phyloP scores from a whole-genome alignment of 2,329 filamentous ascomycete genomes.

The Zalaria obscura region DNA sequence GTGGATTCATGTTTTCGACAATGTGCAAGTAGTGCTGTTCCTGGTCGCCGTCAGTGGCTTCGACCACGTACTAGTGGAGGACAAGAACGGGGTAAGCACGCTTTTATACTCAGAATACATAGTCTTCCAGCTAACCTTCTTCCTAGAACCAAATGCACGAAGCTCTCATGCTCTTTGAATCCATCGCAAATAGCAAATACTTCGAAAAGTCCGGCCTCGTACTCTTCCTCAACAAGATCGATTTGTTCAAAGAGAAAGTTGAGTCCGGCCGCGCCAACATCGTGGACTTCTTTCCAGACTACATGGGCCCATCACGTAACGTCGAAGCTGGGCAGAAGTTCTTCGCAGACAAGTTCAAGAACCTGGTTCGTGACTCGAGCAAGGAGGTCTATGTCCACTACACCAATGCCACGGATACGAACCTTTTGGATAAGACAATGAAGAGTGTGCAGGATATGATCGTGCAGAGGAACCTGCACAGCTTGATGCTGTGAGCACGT shows the following conservation, averaged over 20 bases:
- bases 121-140: neutral
- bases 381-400: conserved; percentile 39
- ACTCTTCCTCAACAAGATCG: conserved; percentile 63
- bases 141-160: conserved; percentile 59
- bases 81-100: conserved; percentile 52
- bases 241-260: conserved; percentile 41
- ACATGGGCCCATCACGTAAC: conserved; percentile 27
- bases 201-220: conserved; percentile 62
- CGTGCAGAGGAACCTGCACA: conserved; percentile 37
- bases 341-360: conserved; percentile 36
- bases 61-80: conserved; percentile 89
- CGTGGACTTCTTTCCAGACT: conserved; percentile 35
- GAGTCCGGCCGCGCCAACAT: conserved; percentile 31
- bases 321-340: conserved; percentile 34
- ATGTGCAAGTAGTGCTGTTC: conserved; percentile 93
- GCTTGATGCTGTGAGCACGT: conserved; percentile 26
- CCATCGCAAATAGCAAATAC: conserved; percentile 59
- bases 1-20: conserved; percentile 98
- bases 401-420: conserved; percentile 38
- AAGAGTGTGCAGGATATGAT: conserved; percentile 40
- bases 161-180: conserved; percentile 56
- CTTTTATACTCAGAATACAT: conserved; percentile 1
- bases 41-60: conserved; percentile 94
- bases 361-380: conserved; percentile 33
- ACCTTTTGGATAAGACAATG: conserved; percentile 38